Evolutionary conservation across 176 grass and related monocot genomes (phyloP), one percentile per base, ranked within the genome.

Genomic region (Elymus sibiricus): DNA sequence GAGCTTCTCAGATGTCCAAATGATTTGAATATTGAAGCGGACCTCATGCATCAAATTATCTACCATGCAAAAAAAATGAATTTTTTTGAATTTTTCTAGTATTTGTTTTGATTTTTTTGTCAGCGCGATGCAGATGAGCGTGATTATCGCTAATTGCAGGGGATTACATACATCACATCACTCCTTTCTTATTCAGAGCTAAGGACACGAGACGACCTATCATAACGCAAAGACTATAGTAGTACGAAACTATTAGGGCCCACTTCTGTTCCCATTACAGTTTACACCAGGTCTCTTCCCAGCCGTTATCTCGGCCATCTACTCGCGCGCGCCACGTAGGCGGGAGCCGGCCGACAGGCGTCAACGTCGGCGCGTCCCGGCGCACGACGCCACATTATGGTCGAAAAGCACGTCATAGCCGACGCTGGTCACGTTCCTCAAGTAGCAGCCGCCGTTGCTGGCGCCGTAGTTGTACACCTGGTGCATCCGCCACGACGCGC

Each of bases 391-490:
- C 60, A 91, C 87, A 13, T 79, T 5, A 38, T 91, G 81, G 84
- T 94, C 92, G 85, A 89, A 82, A 43, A 94, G 89, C 81, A 94
- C 85, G 66, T 90, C 90, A 71, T 94, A 94, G 46, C 90, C 90
- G 72, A 89, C 87, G 77, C 88, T 90, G 83, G 80, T 95, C 2
- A 95, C 93, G 84, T 92, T 92, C 83, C 93, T 90, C 21, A 71
- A 56, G 88, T 95, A 95, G 88, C 93, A 95, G 10, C 77, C 90
- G 43, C 88, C 90, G 61, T 90, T 88, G 83, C 68, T 92, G 79
- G 91, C 88, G 90, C 93, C 92, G 72, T 95, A 98, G 72, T 40
- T 92, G 85, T 94, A 98, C 78, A 87, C 85, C 76, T 95, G 86
- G 74, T 94, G 92, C 74, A 91, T 95, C 84, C 75, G 77, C 75